These are phyloP conservation scores for Neofusicoccum sp. DNA, from an alignment of 2,329 filamentous ascomycete genomes.

Conservation along the genomic window DNA sequence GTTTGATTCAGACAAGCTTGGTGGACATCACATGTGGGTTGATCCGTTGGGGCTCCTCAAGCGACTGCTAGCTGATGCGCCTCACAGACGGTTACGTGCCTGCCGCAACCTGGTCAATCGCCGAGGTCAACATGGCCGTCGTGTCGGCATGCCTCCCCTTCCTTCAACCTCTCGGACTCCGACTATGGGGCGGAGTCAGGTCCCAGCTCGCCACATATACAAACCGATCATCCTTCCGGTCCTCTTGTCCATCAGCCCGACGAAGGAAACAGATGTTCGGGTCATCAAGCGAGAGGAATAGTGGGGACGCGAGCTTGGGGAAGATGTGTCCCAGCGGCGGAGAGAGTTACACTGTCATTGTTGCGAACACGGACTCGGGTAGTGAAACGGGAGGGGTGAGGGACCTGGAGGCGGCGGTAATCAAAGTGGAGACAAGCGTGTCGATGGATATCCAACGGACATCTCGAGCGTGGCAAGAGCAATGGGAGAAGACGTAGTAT, in stretches of 20 bases:
- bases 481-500: background rate
- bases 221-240: background rate
- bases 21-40: constrained; percentile 1
- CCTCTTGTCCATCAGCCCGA: background rate
- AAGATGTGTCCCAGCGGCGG: background rate
- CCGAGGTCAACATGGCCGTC: constrained; percentile 8
- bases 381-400: background rate
- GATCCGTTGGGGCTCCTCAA: background rate
- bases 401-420: background rate
- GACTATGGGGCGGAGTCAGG: background rate
- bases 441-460: background rate
- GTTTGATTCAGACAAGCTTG: background rate
- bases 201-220: background rate
- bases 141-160: constrained; percentile 11
- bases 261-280: background rate
- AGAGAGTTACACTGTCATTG: background rate
- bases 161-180: background rate
- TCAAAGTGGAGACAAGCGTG: background rate
- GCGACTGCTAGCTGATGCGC: background rate
- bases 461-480: background rate
- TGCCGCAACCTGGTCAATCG: background rate
- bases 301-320: background rate
- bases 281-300: background rate
- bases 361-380: background rate
- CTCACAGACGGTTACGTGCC: constrained; percentile 1